Evolutionary conservation across 495 filamentous ascomycete genomes (phyloP), one percentile per base, ranked within the genome.

Genomic region (Aspergillus cavernicola): DNA sequence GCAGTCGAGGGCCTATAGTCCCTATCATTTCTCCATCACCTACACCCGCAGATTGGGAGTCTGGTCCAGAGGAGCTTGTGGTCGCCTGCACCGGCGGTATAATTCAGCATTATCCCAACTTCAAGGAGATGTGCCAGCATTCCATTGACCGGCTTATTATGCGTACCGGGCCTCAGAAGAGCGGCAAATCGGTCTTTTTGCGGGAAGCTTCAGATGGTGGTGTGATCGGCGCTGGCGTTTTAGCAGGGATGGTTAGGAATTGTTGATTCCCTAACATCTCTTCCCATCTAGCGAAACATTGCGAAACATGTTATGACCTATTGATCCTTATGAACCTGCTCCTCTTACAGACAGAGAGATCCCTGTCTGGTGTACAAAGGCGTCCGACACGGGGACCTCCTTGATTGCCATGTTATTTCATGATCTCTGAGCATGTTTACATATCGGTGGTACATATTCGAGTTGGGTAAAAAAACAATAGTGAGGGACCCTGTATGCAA

Each of bases 21-120:
- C 74, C 74, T 11, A 71, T 77, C 13, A 51, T 77, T 0, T 65
- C 63, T 1, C 65, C 65, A 12, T 63, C 70, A 8, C 66, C 69
- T 12, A 57, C 61, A 0, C 67, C 71, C 12, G 62, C 62, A 9
- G 71, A 74, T 46, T 76, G 72, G 73, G 69, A 76, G 44, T 75
- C 71, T 5, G 72, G 73, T 9, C 74, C 74, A 4, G 75, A 86
- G 36, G 84, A 89, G 57, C 66, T 92, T 40, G 81, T 86, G 5
- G 83, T 92, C 10, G 87, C 87, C 5, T 90, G 87, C 56, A 89
- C 88, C 0, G 88, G 88, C 7, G 86, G 87, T 16, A 88, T 86
- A 54, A 90, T 90, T 43, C 81, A 85, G 26, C 79, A 87, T 58
- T 90, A 90, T 57, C 87, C 87, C 15, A 71, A 84, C 52, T 90